phyloP scores from a whole-genome alignment of 352 stramenopile genomes.

The Globisporangium mamillatum region DNA sequence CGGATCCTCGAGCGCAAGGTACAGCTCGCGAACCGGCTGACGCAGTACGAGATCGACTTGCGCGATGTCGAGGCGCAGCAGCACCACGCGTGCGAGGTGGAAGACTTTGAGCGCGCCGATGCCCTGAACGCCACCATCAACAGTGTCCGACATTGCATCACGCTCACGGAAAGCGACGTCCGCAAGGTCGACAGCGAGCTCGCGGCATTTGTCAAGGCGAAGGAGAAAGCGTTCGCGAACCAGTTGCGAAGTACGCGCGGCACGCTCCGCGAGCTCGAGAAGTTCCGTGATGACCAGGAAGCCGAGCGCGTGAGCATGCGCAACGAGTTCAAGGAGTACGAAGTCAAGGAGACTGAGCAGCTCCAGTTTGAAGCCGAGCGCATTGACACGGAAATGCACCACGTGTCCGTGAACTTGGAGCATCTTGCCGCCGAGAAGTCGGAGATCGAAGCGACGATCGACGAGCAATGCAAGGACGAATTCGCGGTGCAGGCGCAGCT shows the following conservation, averaged over 20 bases:
- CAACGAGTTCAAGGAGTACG: conserved; percentile 61
- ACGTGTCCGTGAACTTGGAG: conserved; percentile 70
- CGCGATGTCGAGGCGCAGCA: conserved; percentile 78
- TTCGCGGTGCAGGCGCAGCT: conserved; percentile 49
- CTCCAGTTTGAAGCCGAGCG: conserved; percentile 76
- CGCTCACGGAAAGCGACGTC: conserved; percentile 74
- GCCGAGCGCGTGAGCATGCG: conserved; percentile 41
- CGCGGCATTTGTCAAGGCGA: conserved; percentile 62
- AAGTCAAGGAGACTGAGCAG: conserved; percentile 64
- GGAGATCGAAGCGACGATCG: conserved; percentile 78
- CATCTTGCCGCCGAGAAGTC: conserved; percentile 67
- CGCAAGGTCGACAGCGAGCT: conserved; percentile 77
- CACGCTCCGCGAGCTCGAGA: conserved; percentile 69
- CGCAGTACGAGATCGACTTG: conserved; percentile 78
- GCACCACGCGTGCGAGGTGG: conserved; percentile 71
- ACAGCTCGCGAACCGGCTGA: conserved; percentile 65
- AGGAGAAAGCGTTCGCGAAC: conserved; percentile 77
- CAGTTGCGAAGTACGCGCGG: conserved; percentile 72
- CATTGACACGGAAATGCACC: conserved; percentile 73
- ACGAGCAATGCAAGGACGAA: conserved; percentile 69
- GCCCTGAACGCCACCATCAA: conserved; percentile 79
- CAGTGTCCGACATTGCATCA: conserved; percentile 79
- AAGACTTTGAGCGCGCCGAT: conserved; percentile 86
- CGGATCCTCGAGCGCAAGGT: conserved; percentile 65
- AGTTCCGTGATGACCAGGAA: conserved; percentile 75